Evolutionary conservation across 176 grass and related monocot genomes (phyloP).

Genomic region (Bothriochloa decipiens): DNA sequence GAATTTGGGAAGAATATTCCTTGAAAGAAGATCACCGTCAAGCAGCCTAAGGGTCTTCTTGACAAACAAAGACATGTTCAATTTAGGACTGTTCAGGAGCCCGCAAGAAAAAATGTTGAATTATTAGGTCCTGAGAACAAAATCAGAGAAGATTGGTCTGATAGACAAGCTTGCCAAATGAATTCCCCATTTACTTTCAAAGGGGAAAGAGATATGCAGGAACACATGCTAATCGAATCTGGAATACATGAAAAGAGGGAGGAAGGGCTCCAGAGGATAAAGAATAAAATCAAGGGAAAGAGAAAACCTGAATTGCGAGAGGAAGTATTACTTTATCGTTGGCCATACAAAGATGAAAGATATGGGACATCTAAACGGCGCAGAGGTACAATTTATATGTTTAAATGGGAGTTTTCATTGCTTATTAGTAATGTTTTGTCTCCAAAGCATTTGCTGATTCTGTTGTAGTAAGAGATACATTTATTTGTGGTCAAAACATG

Average conservation of each 20-base stretch:
- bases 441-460: background rate
- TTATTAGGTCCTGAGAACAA: conserved; percentile 58
- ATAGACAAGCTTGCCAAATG: conserved; percentile 49
- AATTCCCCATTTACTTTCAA: conserved; percentile 45
- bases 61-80: conserved; percentile 41
- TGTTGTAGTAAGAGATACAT: background rate
- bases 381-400: conserved; percentile 61
- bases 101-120: conserved; percentile 66
- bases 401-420: background rate
- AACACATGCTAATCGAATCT: conserved; percentile 60
- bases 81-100: conserved; percentile 49
- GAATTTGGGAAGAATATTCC: conserved; percentile 55
- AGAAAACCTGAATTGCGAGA: conserved; percentile 79
- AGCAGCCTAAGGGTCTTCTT: conserved; percentile 65
- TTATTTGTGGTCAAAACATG: background rate
- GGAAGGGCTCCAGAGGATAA: conserved; percentile 68
- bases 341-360: conserved; percentile 81
- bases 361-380: conserved; percentile 63
- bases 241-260: conserved; percentile 59
- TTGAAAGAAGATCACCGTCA: conserved; percentile 83
- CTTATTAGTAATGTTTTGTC: background rate
- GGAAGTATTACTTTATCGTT: conserved; percentile 64
- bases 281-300: conserved; percentile 84
- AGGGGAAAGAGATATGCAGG: conserved; percentile 50
- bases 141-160: conserved; percentile 50